Evolutionary conservation across 208 protist genomes (phyloP).

Genomic region (Herpetomonas samuelpessoai): DNA sequence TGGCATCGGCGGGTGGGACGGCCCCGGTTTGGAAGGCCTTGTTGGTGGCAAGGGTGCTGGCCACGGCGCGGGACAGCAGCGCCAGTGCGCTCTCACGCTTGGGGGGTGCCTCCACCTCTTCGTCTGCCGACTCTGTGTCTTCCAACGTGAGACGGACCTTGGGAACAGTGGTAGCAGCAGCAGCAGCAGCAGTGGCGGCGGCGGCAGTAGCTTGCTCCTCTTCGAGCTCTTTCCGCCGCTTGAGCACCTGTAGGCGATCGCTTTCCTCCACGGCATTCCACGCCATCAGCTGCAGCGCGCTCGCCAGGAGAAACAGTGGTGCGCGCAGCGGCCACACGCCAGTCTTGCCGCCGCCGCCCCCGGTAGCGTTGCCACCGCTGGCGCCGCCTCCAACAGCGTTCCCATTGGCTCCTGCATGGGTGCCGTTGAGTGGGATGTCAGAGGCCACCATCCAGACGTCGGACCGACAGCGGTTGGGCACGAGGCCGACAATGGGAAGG

Average conservation of each 20-base stretch:
- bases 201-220: not conserved
- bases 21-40: not conserved
- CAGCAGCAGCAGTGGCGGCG: conserved; percentile 1
- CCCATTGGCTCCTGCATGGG: conserved; percentile 3
- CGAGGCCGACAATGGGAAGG: conserved; percentile 54
- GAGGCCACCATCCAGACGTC: conserved; percentile 71
- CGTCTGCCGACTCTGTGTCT: not conserved
- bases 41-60: not conserved
- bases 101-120: not conserved
- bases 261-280: conserved; percentile 71
- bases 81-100: not conserved
- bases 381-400: conserved; percentile 4
- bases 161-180: not conserved
- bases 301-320: conserved; percentile 69
- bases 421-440: conserved; percentile 15
- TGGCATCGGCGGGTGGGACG: not conserved
- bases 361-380: conserved; percentile 11
- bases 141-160: not conserved
- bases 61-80: too few species aligned
- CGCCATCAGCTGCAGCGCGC: conserved; percentile 78
- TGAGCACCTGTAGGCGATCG: conserved; percentile 4
- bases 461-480: conserved; percentile 73
- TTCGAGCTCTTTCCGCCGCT: not conserved
- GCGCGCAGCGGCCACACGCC: conserved; percentile 45
- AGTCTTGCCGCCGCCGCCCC: not conserved